Base-by-base conservation (phyloP, 2,329 filamentous ascomycete species). In the Metarhizium brunneum region DNA sequence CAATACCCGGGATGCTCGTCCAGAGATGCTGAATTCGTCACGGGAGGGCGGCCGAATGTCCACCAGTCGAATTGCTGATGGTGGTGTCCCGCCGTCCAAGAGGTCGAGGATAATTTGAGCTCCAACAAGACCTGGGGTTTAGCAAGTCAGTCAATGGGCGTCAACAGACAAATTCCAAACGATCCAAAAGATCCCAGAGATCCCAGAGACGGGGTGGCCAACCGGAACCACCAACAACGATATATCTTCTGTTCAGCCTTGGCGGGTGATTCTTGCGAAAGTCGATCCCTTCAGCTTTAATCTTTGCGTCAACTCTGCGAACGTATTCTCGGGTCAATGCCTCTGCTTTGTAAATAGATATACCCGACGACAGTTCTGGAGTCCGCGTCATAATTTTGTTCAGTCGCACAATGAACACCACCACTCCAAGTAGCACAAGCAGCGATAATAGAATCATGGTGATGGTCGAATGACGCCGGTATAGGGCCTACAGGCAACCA, bases 61-160 rank as follows among this genome's bases (percentile, higher is more conserved):
- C 50, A 82, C 58, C 54, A 82, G 75, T 11, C 81, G 78, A 58
- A 84, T 78, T 35, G 75, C 73, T 43, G 71, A 63, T 1, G 79
- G 73, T 3, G 72, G 67, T 49, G 80, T 76, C 11, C 81, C 81
- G 6, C 76, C 77, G 20, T 73, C 71, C 10, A 83, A 69, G 8
- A 83, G 74, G 58, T 81, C 76, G 8, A 76, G 67, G 11, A 80
- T 75, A 38, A 83, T 76, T 64, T 76, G 77, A 36, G 78, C 75
- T 3, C 80, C 81, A 2, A 83, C 77, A 36, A 82, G 73, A 5
- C 80, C 79, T 80, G 55, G 16, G 16, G 14, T n/a, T 11, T 8
- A 25, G 8, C 14, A 1, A 29, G 42, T 45, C 42, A 45, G 42
- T 25, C 42, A 45, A 45, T 11, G 42, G 16, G 6, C 18, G 25